These are phyloP conservation scores for Trichoderma parareesei DNA, from an alignment of 495 filamentous ascomycete genomes.

Conservation along the genomic window DNA sequence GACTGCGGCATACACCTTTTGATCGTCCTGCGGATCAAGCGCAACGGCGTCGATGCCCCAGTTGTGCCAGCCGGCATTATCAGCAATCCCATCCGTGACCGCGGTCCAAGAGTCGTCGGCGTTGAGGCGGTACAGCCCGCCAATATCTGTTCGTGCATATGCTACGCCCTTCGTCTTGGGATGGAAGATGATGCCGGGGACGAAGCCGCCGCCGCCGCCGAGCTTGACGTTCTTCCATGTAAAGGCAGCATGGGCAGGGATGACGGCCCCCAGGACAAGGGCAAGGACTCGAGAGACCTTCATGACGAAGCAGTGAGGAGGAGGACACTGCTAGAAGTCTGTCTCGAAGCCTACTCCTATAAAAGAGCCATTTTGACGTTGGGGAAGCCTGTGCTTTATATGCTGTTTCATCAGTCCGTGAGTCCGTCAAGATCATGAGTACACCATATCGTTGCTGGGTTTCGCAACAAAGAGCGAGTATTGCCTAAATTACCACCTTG, in stretches of 20 bases:
- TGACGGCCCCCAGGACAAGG: conserved; percentile 9
- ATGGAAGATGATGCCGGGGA: conserved; percentile 51
- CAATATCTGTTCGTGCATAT: conserved; percentile 57
- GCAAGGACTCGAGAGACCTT: neutral
- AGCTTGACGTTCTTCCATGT: conserved; percentile 43
- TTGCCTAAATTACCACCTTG: no score
- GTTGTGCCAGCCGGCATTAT: conserved; percentile 43
- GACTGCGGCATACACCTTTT: conserved; percentile 48
- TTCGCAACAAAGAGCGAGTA: no score
- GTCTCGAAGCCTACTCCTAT: neutral
- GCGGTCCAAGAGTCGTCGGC: conserved; percentile 48
- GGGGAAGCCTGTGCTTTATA: neutral
- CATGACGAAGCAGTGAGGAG: neutral
- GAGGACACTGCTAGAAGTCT: neutral
- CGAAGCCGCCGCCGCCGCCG: conserved; percentile 53
- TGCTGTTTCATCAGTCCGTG: neutral
- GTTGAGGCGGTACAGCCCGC: conserved; percentile 51
- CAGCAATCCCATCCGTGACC: conserved; percentile 43
- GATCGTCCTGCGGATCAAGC: conserved; percentile 44
- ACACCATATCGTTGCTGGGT: no score
- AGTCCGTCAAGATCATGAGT: no score
- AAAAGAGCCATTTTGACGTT: no score
- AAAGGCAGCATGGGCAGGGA: conserved; percentile 24
- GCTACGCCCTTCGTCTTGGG: conserved; percentile 47
- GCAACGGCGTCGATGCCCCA: conserved; percentile 55